These are phyloP conservation scores for Candida nonsorbophila DNA, from an alignment of 805 yeast genomes.

Conservation along the genomic window DNA sequence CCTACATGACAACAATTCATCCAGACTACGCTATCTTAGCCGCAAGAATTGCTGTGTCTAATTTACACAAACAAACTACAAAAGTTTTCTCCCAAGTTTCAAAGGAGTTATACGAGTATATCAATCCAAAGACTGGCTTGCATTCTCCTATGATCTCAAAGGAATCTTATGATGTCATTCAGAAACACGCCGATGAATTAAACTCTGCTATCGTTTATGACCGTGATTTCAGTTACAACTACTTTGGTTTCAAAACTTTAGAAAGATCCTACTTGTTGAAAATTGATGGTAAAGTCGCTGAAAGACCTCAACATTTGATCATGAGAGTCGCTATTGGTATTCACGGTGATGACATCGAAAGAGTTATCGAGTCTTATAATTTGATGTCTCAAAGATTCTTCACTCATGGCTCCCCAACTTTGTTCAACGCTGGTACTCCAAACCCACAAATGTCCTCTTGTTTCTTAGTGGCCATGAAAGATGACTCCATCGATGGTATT, in stretches of 20 bases:
- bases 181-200: slow-evolving; percentile 35
- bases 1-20: slow-evolving; percentile 94
- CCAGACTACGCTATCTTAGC: slow-evolving; percentile 97
- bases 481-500: slow-evolving; percentile 59
- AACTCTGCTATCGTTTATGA: slow-evolving; percentile 42
- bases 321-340: slow-evolving; percentile 62
- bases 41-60: slow-evolving; percentile 92
- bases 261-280: slow-evolving; percentile 55
- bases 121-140: slow-evolving; percentile 72
- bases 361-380: slow-evolving; percentile 52
- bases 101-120: slow-evolving; percentile 65
- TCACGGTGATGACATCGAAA: slow-evolving; percentile 49
- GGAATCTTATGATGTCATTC: slow-evolving; percentile 35
- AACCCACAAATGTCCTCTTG: slow-evolving; percentile 58
- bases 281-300: slow-evolving; percentile 52
- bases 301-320: slow-evolving; percentile 56
- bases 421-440: slow-evolving; percentile 60
- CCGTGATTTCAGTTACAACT: slow-evolving; percentile 51
- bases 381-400: slow-evolving; percentile 55
- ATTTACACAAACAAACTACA: slow-evolving; percentile 90
- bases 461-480: slow-evolving; percentile 59
- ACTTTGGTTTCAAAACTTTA: slow-evolving; percentile 57
- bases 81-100: slow-evolving; percentile 78
- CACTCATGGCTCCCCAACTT: slow-evolving; percentile 60
- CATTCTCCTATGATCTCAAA: slow-evolving; percentile 44